These are phyloP conservation scores for Axilococcus clingmanii DNA, from an alignment of 139 green algal genomes.

Conservation along the genomic window DNA sequence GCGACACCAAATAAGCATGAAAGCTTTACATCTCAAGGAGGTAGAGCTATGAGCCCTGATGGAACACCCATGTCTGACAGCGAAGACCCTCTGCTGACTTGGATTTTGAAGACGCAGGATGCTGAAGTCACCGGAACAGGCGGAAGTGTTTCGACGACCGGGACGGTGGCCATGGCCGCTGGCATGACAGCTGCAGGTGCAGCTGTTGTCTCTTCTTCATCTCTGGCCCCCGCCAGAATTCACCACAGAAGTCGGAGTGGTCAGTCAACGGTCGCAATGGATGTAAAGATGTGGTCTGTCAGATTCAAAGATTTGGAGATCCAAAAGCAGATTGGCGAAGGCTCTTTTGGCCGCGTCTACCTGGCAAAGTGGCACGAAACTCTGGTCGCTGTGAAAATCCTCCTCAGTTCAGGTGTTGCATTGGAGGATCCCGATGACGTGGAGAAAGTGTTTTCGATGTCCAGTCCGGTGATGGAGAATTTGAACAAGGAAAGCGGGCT, in stretches of 20 bases:
- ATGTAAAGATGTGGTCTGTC: conserved; percentile 19
- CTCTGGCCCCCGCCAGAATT: background rate
- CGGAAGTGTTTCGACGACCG: background rate
- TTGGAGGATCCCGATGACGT: conserved; percentile 20
- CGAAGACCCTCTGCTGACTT: no score
- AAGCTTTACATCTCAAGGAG: no score
- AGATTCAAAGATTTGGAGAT: conserved; percentile 29
- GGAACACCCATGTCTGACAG: no score
- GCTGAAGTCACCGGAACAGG: background rate
- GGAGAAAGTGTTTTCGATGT: conserved; percentile 6
- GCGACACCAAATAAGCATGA: background rate
- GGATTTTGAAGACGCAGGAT: background rate
- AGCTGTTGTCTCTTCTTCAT: background rate
- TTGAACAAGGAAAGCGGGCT: conserved; percentile 37
- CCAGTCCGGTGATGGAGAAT: conserved; percentile 11
- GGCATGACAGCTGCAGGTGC: background rate
- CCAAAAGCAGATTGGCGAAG: conserved; percentile 47
- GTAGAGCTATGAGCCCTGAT: no score
- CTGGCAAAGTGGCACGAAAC: conserved; percentile 52
- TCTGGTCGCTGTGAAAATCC: conserved; percentile 48
- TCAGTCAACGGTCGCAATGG: conserved; percentile 1
- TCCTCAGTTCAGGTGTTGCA: conserved; percentile 17
- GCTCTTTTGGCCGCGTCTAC: conserved; percentile 54
- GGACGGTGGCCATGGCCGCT: background rate
- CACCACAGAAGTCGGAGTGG: background rate